Evolutionary conservation across 2,329 filamentous ascomycete species (phyloP), one percentile per base, ranked within the genome.

Genomic region (Ceratocystiopsis brevicomis): DNA sequence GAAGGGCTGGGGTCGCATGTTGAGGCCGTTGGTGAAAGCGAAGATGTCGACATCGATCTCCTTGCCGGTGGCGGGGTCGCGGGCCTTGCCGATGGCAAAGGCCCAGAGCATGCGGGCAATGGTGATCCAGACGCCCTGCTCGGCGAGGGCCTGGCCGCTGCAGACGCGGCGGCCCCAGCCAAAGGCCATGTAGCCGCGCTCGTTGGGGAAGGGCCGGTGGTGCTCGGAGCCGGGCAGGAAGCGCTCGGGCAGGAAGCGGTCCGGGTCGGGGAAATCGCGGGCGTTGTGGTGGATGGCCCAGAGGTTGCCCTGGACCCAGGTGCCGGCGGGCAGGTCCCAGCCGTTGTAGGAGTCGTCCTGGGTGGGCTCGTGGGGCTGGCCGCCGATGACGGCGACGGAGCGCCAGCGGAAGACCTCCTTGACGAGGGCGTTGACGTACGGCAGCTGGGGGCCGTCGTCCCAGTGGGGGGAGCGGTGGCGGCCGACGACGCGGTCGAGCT

Each of bases 121-220:
- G 0, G 67, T 72, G 50, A 76, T 65, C 62, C 69, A 76, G 0
- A 69, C 69, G 6, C 71, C 69, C 51, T 74, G 69, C 54, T 77
- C 72, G 2, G 72, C 72, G 16, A 77, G 57, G 3, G 62, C 66
- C 51, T 71, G 63, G 1, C 70, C 69, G 38, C 62, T 64, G 53
- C 69, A 74, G 4, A 69, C 65, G 6, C 69, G 55, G 3, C 69
- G 61, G 8, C 70, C 71, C 65, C 68, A 73, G 21, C 69, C 69
- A 51, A 73, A 71, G 2, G 68, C 68, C 64, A 71, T 70, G 51
- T 71, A 68, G 0, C 65, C 64, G 41, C 57, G 61, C 47, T 68
- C 65, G 11, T 60, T 59, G 1, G 66, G 65, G 46, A 71, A 71
- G 0, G 65, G 65, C 4, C 66, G 58, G 35, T 49, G 53, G 44